Conservation (phyloP, 495 filamentous ascomycete species). For the Penicillium daleae region DNA sequence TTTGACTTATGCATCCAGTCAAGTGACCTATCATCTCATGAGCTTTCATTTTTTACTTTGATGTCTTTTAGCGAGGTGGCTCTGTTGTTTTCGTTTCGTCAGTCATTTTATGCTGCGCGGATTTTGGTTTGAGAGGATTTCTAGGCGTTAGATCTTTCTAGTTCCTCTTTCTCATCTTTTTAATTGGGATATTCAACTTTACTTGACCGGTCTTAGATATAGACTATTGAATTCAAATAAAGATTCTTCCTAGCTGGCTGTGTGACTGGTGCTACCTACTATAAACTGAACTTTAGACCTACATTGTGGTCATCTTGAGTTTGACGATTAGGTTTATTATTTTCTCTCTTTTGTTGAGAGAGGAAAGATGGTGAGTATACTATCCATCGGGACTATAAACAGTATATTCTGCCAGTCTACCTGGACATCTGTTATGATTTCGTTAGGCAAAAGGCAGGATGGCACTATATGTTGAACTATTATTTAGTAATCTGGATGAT, state of each 20-base stretch:
- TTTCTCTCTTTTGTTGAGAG: neutral
- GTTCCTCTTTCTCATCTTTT: neutral
- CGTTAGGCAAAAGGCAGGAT: too few relatives aligned
- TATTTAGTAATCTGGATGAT: neutral
- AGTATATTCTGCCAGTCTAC: too few relatives aligned
- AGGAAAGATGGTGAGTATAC: neutral
- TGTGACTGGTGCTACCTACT: neutral
- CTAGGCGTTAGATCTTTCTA: neutral
- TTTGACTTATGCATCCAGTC: neutral
- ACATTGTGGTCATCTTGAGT: neutral
- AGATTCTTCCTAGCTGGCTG: neutral
- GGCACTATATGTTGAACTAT: too few relatives aligned
- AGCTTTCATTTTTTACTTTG: neutral
- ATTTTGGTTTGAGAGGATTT: neutral
- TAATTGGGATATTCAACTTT: neutral
- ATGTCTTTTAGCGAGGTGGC: conserved; percentile 36
- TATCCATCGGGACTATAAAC: too few relatives aligned
- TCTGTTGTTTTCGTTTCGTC: conserved; percentile 5
- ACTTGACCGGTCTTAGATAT: neutral
- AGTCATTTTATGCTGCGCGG: neutral
- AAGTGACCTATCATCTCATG: neutral
- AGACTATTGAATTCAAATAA: neutral
- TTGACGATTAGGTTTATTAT: too few relatives aligned
- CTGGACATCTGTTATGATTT: too few relatives aligned
- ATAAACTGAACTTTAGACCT: neutral